Evolutionary conservation across 192 early-diverging fungal species (phyloP).

Genomic region (Coemansia sp.): DNA sequence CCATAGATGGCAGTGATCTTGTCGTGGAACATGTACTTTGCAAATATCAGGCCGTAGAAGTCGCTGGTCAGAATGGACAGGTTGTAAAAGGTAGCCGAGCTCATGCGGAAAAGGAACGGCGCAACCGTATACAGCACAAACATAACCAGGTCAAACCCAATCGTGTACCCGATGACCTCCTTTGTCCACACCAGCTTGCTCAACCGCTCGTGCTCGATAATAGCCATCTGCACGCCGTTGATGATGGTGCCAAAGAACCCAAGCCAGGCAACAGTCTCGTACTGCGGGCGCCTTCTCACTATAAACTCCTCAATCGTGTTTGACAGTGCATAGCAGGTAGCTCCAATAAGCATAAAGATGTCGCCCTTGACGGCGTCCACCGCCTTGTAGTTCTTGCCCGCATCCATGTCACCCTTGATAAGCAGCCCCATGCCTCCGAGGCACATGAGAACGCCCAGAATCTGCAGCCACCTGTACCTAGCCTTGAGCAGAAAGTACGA

Average conservation of each 20-base stretch:
- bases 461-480: conserved; percentile 63
- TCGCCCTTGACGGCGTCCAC: conserved; percentile 63
- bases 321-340: conserved; percentile 70
- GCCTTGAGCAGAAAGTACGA: conserved; percentile 62
- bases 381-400: conserved; percentile 57
- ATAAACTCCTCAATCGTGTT: conserved; percentile 70
- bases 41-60: conserved; percentile 76
- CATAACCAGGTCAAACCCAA: conserved; percentile 65
- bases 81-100: conserved; percentile 75
- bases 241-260: conserved; percentile 70
- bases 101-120: conserved; percentile 67
- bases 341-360: conserved; percentile 66
- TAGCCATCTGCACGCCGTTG: conserved; percentile 67
- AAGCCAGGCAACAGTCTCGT: conserved; percentile 72
- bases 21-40: conserved; percentile 63
- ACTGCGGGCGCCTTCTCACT: conserved; percentile 67
- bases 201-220: conserved; percentile 62
- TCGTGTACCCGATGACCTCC: conserved; percentile 56
- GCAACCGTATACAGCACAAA: conserved; percentile 67
- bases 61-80: conserved; percentile 73
- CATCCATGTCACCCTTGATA: conserved; percentile 63
- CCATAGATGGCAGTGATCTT: conserved; percentile 61
- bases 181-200: conserved; percentile 47
- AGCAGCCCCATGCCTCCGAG: conserved; percentile 66
- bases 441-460: conserved; percentile 64